These are phyloP conservation scores for Forsythia viridissima DNA, from an alignment of 257 asterid genomes.

Conservation along the genomic window DNA sequence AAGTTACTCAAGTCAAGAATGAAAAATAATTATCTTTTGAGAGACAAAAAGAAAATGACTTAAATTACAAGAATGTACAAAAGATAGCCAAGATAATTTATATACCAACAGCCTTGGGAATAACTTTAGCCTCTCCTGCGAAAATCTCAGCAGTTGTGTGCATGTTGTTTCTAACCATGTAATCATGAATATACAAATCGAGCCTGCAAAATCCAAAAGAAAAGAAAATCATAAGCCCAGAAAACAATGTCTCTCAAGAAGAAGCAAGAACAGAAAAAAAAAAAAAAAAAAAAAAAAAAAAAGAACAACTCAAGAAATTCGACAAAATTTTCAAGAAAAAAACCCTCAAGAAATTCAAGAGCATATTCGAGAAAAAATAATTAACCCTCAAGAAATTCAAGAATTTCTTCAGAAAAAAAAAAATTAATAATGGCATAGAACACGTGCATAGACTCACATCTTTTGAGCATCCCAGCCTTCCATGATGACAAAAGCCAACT, in stretches of 20 bases:
- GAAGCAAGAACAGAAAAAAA: neutral
- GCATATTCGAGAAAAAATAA: too few relatives aligned
- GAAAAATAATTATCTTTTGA: neutral
- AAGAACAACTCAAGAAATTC: too few relatives aligned
- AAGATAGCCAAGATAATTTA: neutral
- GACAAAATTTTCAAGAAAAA: too few relatives aligned
- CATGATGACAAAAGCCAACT: constrained; percentile 21
- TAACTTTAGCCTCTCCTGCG: constrained; percentile 32
- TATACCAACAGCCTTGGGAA: constrained; percentile 20
- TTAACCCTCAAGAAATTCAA: neutral
- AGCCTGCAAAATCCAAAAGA: constrained; percentile 7
- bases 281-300: too few relatives aligned
- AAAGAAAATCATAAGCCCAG: neutral
- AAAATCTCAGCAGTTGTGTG: constrained; percentile 32
- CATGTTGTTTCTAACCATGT: constrained; percentile 37
- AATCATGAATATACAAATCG: constrained; percentile 25
- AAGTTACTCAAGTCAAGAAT: neutral
- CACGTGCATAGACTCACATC: constrained; percentile 30
- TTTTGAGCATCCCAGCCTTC: constrained; percentile 35
- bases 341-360: neutral
- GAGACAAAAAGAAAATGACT: constrained; percentile 3
- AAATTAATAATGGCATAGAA: neutral
- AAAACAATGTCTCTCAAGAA: neutral
- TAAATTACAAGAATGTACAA: neutral
- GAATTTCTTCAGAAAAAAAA: neutral